These are phyloP conservation scores for Stemphylium lycopersici DNA, from an alignment of 2,329 filamentous ascomycete genomes.

Conservation along the genomic window DNA sequence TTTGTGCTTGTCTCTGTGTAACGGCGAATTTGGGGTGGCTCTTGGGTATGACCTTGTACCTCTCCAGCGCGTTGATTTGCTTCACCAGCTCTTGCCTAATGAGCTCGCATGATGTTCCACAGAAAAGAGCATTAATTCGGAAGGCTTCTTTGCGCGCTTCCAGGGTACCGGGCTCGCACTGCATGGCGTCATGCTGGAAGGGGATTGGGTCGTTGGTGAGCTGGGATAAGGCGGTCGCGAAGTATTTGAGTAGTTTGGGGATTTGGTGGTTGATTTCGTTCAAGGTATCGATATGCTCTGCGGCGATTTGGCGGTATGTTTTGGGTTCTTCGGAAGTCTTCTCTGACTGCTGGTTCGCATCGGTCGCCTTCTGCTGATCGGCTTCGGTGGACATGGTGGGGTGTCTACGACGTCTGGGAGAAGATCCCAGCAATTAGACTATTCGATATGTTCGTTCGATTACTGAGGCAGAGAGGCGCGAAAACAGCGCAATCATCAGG, in stretches of 20 bases:
- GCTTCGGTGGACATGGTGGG: conserved; percentile 23
- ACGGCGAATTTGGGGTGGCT: conserved; percentile 28
- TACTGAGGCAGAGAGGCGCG: neutral
- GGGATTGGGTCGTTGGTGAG: conserved; percentile 59
- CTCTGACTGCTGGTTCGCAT: conserved; percentile 3
- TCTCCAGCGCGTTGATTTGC: conserved; percentile 41
- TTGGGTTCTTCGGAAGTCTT: conserved; percentile 18
- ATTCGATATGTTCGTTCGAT: no score
- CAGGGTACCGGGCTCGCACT: conserved; percentile 41
- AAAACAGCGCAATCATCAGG: neutral
- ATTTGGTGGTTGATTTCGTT: conserved; percentile 37
- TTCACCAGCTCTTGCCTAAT: conserved; percentile 33
- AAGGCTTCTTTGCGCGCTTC: conserved; percentile 51
- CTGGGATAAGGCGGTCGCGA: conserved; percentile 78
- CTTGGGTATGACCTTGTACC: conserved; percentile 41
- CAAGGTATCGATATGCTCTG: conserved; percentile 42
- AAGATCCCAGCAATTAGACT: no score
- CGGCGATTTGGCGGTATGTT: conserved; percentile 40
- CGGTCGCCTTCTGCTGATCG: conserved; percentile 3
- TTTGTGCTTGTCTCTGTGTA: conserved; percentile 5
- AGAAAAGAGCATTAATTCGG: conserved; percentile 65
- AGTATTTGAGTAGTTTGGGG: conserved; percentile 69
- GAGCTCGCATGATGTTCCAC: conserved; percentile 72
- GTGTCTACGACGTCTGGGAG: neutral
- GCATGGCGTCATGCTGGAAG: conserved; percentile 41